Evolutionary conservation across 2,329 filamentous ascomycete species (phyloP), one percentile per base, ranked within the genome.

Genomic region (Fusarium nematophilum): DNA sequence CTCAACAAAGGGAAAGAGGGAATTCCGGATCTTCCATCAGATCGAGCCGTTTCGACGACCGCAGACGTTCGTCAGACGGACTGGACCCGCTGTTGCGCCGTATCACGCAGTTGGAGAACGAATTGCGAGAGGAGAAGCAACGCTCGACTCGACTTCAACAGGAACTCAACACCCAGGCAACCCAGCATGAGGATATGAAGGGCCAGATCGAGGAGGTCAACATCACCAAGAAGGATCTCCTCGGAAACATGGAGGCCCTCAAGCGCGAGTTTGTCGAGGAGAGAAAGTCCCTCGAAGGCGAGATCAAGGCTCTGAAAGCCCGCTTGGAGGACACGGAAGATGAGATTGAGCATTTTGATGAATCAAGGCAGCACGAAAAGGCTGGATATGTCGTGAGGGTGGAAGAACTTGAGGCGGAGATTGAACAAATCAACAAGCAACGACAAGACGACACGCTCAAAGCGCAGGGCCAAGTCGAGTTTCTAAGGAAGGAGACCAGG

Each of bases 181-280:
- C 80, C 44, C 84, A 82, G 64, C 86, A 85, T 71, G 84, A 79
- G 66, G 83, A 86, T 66, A 85, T 85, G 70, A 88, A 84, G 78
- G 85, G 80, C 69, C 89, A 88, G 67, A 85, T 97, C 58, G 87
- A 95, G 61, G 94, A 98, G 73, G 91, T 87, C 6, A 92, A 95
- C 66, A 93, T 92, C 3, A 97, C 91, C 1, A 99, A 99, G 75
- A 90, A 91, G 67, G 95, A 98, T 73, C 85, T 99, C 9, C 87
- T 99, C 76, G 90, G 92, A 63, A 99, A 99, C 70, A 92, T 99
- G 79, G 93, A 98, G 71, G 90, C 93, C 10, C 86, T 96, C 63
- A 92, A 97, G 75, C 87, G 87, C 21, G 95, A 98, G 70, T 97
- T 97, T 65, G 82, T 90, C 29, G 87, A 89, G 43, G 94, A 98